phyloP scores from a whole-genome alignment of 768 basidiomycete genomes.

The Boletus pseudo-olivaceus region DNA sequence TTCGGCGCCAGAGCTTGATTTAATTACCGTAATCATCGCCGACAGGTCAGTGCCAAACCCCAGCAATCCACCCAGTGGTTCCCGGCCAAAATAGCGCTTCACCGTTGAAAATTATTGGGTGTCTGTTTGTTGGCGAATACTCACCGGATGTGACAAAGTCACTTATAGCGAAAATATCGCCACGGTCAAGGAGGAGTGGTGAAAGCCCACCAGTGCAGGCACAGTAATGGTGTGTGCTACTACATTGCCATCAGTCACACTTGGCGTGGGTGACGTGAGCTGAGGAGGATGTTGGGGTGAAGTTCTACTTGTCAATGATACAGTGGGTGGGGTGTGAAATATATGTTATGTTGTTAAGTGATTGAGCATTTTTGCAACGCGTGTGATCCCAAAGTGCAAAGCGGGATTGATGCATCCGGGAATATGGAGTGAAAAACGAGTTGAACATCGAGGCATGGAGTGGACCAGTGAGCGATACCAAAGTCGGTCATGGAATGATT shows the following conservation, averaged over 20 bases:
- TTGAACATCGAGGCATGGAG: neutral
- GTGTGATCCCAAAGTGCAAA: neutral
- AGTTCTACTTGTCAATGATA: neutral
- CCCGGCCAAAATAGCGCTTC: neutral
- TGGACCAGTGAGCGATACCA: neutral
- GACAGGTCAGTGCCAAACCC: neutral
- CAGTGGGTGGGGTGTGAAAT: neutral
- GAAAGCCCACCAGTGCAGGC: neutral
- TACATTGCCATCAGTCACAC: constrained; percentile 2
- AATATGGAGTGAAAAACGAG: neutral
- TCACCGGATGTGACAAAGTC: neutral
- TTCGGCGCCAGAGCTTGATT: neutral
- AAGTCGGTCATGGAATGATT: neutral
- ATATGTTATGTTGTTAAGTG: neutral
- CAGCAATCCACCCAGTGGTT: neutral
- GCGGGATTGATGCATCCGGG: neutral
- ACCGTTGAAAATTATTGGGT: neutral
- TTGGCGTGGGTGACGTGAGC: neutral
- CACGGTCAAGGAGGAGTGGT: neutral
- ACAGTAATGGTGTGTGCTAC: neutral
- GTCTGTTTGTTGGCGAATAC: neutral
- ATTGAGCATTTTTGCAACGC: neutral
- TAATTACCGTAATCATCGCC: neutral
- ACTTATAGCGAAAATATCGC: neutral
- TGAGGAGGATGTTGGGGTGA: neutral